Conservation (phyloP, 2,329 filamentous ascomycete species). For the Talaromyces sp. region DNA sequence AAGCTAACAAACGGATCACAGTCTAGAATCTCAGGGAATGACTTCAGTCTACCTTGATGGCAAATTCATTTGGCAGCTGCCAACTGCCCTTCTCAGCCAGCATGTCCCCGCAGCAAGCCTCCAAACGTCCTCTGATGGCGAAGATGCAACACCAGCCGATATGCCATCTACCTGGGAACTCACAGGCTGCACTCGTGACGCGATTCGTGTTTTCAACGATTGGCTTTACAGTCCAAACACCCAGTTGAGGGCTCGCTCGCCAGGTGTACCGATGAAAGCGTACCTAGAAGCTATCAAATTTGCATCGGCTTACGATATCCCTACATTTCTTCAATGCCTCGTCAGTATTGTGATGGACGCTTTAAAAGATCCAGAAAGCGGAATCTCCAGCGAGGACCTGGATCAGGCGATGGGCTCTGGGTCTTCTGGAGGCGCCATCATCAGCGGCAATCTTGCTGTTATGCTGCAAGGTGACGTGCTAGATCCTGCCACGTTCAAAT, state of each 20-base stretch:
- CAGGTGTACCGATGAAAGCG: not conserved
- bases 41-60: slow-evolving; percentile 3
- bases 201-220: slow-evolving; percentile 1
- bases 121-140: not conserved
- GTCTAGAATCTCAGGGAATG: slow-evolving; percentile 5
- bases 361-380: not conserved
- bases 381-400: not conserved
- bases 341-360: not conserved
- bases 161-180: slow-evolving; percentile 2
- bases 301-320: not conserved
- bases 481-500: not conserved
- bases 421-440: not conserved
- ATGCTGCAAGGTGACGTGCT: not conserved
- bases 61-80: slow-evolving; percentile 3
- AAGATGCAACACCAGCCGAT: not conserved
- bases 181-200: not conserved
- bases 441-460: slow-evolving; percentile 5
- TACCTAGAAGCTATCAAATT: slow-evolving; percentile 1
- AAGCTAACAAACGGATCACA: not conserved
- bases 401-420: not conserved
- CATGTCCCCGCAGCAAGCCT: not conserved
- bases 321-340: not conserved
- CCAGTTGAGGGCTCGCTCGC: not conserved
- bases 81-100: not conserved
- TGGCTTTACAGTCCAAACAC: slow-evolving; percentile 6